phyloP scores from a whole-genome alignment of 345 rosid genomes.

The Litchi chinensis region DNA sequence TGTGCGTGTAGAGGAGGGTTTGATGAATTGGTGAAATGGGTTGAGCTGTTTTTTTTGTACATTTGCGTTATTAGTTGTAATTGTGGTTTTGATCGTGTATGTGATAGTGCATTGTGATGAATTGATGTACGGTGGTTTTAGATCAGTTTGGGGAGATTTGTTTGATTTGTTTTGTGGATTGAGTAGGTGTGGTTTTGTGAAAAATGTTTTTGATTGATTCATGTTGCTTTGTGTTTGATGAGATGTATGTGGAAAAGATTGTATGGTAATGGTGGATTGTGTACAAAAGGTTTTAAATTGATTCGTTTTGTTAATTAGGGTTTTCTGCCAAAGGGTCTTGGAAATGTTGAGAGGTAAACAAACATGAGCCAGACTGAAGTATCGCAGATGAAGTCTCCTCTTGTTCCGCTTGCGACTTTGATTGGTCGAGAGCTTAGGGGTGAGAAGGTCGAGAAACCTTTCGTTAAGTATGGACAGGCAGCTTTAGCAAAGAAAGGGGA shows the following conservation, averaged over 20 bases:
- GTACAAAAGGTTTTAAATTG: not conserved
- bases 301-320: slow-evolving; percentile 13
- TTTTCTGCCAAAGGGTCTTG: slow-evolving; percentile 18
- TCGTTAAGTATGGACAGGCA: slow-evolving; percentile 92
- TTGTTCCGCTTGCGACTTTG: slow-evolving; percentile 87
- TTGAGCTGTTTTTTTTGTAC: not conserved
- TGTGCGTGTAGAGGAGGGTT: not conserved
- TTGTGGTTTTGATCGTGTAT: not conserved
- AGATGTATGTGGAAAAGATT: not conserved
- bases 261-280: not conserved
- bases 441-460: slow-evolving; percentile 84
- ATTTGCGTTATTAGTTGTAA: slow-evolving; percentile 6
- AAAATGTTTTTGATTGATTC: not conserved
- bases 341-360: slow-evolving; percentile 53
- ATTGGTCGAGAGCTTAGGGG: slow-evolving; percentile 92
- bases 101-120: slow-evolving; percentile 5
- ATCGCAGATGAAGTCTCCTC: slow-evolving; percentile 67
- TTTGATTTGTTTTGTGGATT: not conserved
- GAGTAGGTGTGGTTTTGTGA: not conserved
- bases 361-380: slow-evolving; percentile 74
- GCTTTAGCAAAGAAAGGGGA: slow-evolving; percentile 98
- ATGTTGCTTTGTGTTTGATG: not conserved
- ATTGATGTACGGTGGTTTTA: not conserved
- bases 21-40: slow-evolving; percentile 3
- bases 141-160: not conserved